A percentile compares a stretch with the other conserved stretches of the same genome.
Conservation (phyloP, 345 rosid species). For the Linum usitatissimum region DNA sequence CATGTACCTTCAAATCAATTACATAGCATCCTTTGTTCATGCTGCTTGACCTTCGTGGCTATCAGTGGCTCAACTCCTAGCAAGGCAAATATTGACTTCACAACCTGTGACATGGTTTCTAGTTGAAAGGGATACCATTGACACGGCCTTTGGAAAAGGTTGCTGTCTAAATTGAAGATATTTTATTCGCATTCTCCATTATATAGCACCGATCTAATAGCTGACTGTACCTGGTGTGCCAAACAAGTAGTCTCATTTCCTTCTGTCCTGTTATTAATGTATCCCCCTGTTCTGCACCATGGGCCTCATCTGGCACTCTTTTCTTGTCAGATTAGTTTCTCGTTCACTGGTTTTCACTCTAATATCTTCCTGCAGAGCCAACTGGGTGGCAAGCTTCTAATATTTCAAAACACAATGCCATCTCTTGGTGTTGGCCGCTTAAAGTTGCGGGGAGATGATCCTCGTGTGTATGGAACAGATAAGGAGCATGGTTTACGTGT, state of each 20-base stretch:
- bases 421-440: slow-evolving; percentile 92
- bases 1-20: not conserved
- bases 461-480: slow-evolving; percentile 88
- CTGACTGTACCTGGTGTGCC: no score
- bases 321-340: not conserved
- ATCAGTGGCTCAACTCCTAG: not conserved
- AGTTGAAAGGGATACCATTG: not conserved
- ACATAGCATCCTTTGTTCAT: no score
- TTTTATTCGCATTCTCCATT: not conserved
- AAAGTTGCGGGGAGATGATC: slow-evolving; percentile 95
- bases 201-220: no score
- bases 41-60: not conserved
- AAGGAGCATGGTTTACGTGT: slow-evolving; percentile 72
- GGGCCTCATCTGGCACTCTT: not conserved
- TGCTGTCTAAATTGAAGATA: not conserved
- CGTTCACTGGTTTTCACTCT: not conserved
- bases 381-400: slow-evolving; percentile 89
- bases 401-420: slow-evolving; percentile 86
- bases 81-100: not conserved
- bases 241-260: not conserved
- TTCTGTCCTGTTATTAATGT: not conserved
- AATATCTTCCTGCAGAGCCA: slow-evolving; percentile 40
- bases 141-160: not conserved
- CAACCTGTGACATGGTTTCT: not conserved
- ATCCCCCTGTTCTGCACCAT: not conserved